phyloP scores from a whole-genome alignment of 1,284 basidiomycete species.

The Papiliotrema fonsecae region DNA sequence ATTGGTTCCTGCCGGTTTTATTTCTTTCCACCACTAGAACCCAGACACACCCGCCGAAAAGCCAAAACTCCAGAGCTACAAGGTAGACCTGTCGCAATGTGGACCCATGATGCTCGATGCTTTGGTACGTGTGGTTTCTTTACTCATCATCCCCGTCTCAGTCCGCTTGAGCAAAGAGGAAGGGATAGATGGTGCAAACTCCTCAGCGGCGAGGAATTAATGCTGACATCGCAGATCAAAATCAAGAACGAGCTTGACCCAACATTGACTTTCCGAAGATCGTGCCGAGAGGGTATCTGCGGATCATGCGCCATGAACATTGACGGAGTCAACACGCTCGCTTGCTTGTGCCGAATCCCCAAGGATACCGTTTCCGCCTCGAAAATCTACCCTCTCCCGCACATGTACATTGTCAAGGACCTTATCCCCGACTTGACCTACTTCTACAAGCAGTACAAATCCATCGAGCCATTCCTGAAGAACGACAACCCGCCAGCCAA shows the following conservation, averaged over 20 bases:
- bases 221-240: constrained; percentile 65
- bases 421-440: constrained; percentile 67
- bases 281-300: constrained; percentile 96
- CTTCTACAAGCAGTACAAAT: constrained; percentile 93
- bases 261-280: constrained; percentile 91
- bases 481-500: constrained; percentile 82
- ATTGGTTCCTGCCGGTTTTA: background rate
- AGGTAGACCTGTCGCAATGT: constrained; percentile 86
- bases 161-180: background rate
- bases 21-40: constrained; percentile 56
- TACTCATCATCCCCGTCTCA: too few species aligned
- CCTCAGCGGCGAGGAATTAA: too few species aligned
- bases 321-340: constrained; percentile 94
- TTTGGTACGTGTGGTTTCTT: constrained; percentile 31
- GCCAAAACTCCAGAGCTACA: constrained; percentile 86
- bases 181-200: too few species aligned
- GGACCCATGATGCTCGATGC: constrained; percentile 85
- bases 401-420: constrained; percentile 99
- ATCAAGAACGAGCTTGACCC: constrained; percentile 99
- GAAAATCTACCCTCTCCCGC: constrained; percentile 98
- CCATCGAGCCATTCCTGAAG: constrained; percentile 91
- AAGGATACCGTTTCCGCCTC: constrained; percentile 64
- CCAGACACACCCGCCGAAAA: constrained; percentile 92
- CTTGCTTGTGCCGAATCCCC: constrained; percentile 94
- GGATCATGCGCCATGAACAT: constrained; percentile 99